Conservation (phyloP, 768 basidiomycete genomes). For the Leccinum longicurvipes region DNA sequence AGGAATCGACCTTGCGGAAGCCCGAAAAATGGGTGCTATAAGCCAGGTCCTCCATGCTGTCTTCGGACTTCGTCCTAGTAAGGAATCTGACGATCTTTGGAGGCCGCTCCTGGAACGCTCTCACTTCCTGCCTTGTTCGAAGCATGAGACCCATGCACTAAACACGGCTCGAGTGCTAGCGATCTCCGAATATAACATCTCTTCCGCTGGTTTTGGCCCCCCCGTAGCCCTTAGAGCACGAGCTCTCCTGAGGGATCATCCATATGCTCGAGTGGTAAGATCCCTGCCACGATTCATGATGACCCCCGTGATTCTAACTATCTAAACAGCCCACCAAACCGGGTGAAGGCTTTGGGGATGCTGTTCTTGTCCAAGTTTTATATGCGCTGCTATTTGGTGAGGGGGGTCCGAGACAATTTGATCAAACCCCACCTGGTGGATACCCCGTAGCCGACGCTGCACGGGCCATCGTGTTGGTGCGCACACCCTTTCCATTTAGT, state of each 20-base stretch:
- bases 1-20: background rate
- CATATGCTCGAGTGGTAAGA: background rate
- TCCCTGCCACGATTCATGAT: background rate
- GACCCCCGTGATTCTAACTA: background rate
- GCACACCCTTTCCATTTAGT: background rate
- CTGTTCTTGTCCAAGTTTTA: background rate
- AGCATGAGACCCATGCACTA: background rate
- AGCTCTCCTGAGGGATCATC: background rate
- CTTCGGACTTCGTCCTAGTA: background rate
- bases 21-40: background rate
- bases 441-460: background rate
- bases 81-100: background rate
- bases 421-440: background rate
- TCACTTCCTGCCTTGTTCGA: background rate
- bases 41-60: background rate
- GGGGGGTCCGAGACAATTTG: background rate
- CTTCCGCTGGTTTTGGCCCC: background rate
- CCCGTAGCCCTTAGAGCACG: background rate
- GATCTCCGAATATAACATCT: background rate
- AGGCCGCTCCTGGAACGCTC: background rate
- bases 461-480: background rate
- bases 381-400: background rate
- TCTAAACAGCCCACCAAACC: background rate
- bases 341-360: background rate
- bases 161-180: background rate